Evolutionary conservation across 805 yeast genomes (phyloP), one percentile per base, ranked within the genome.

Genomic region (Starmerella potacharoeniae): DNA sequence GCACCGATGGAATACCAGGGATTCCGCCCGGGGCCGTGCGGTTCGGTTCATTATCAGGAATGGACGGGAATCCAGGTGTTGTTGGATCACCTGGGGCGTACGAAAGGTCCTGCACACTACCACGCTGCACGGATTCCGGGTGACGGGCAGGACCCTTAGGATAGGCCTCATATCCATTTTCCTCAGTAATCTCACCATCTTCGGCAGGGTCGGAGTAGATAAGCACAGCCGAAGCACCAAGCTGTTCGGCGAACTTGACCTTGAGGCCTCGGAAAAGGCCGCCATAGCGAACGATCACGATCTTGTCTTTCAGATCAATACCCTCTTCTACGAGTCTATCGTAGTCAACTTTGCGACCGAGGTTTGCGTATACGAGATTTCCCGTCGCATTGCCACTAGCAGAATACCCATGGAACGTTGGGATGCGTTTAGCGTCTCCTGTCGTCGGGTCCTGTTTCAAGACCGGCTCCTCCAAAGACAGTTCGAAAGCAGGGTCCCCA

Each of bases 141-240:
- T 85, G 81, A 59, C 93, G 75, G 0, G 90, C 89, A 1, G 84
- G 84, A 2, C 93, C 93, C 2, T 79, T 66, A 2, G 93, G 95
- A 61, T 85, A 85, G 2, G 86, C 71, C 60, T 76, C 68, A 64
- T 73, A 81, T 5, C 86, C 88, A 55, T 81, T 77, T 39, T 73
- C 74, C 29, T 73, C 76, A 11, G 77, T 75, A 47, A 79, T 66
- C 10, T 63, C 67, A 37, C 68, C 72, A 53, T 75, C 76, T 60
- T 84, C 89, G 16, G 74, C 78, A 8, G 90, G 88, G 60, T 85
- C 93, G 1, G 84, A 72, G 65, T 81, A 85, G 34, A 85, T 71
- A 14, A 85, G 65, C 4, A 79, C 89, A 36, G 83, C 93, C 52
- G 71, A 67, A 36, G 84, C 84, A 34, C 89, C 90, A 34, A 71